phyloP scores from a whole-genome alignment of 1,139 yeast species.

The Candida sp. region DNA sequence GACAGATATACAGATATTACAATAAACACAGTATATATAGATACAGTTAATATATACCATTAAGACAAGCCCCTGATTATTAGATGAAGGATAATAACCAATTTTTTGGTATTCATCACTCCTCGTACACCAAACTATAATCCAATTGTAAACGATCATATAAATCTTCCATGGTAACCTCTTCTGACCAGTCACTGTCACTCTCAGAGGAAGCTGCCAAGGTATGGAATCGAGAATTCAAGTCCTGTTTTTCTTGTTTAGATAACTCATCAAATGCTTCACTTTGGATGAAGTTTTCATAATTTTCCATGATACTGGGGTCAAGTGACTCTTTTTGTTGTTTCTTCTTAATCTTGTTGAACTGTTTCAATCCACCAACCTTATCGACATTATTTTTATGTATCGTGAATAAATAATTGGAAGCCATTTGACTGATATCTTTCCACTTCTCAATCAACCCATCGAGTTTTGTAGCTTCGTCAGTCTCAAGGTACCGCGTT shows the following conservation, averaged over 20 bases:
- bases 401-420: constrained; percentile 12
- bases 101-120: not conserved
- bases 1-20: no score
- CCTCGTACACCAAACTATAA: constrained; percentile 12
- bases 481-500: not conserved
- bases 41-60: no score
- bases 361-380: constrained; percentile 12
- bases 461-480: constrained; percentile 7
- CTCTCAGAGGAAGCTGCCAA: constrained; percentile 2
- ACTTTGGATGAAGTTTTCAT: constrained; percentile 8
- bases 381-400: constrained; percentile 10
- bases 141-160: constrained; percentile 12
- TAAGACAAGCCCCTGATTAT: no score
- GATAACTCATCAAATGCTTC: constrained; percentile 10
- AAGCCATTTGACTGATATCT: constrained; percentile 11
- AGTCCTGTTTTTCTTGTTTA: constrained; percentile 7
- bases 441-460: constrained; percentile 12
- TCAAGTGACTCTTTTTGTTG: constrained; percentile 3
- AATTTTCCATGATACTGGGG: constrained; percentile 5
- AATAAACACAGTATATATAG: no score
- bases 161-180: constrained; percentile 13
- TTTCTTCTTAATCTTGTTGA: constrained; percentile 5
- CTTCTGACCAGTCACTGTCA: constrained; percentile 3
- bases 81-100: no score
- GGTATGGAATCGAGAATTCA: not conserved